Evolutionary conservation across 2,329 filamentous ascomycete genomes (phyloP), one percentile per base, ranked within the genome.

Genomic region (Exophiala calicioides): DNA sequence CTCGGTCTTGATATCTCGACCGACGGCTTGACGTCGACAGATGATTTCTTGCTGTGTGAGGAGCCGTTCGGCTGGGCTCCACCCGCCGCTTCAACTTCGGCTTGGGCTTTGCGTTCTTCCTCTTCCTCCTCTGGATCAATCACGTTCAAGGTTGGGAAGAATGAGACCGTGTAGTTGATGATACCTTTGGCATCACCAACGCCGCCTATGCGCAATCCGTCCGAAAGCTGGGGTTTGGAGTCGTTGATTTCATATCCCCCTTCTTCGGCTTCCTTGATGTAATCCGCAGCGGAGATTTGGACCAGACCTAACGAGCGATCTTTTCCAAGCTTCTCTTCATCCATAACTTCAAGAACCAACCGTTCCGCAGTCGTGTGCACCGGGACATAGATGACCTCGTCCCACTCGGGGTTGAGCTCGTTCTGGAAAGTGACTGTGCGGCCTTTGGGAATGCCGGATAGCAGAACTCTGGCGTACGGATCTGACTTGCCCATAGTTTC

Each of bases 401-500:
- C 90, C 84, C 88, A 98, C 42, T 93, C 86, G 2, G 93, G 93
- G 64, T 95, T 89, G 47, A 98, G 81, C 53, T 96, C 94, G 70
- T 95, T 98, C 65, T 89, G 84, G 75, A 93, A 95, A 0, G 91
- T 97, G 39, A 98, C 93, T 2, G 93, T 97, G 47, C 90, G 83
- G 7, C 81, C 90, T 67, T 91, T 95, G 64, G 93, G 86, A 46
- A 97, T 83, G 34, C 93, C 91, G 36, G 90, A 95, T 5, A 96
- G 78, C 42, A 96, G 69, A 1, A 97, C 86, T 31, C 91, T 85
- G 16, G 84, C 88, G 61, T 98, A 98, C 0, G 93, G 89, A 67
- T 98, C 94, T 1, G 93, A 97, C 69, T 97, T 97, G 69, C 93
- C 93, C 67, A 98, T 81, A 2, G 89, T 88, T 69, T 98, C 93